Percentiles rank a stretch among this genome's conserved stretches.
phyloP scores from a whole-genome alignment of 2,329 filamentous ascomycete genomes.

The Fusarium scirpi region DNA sequence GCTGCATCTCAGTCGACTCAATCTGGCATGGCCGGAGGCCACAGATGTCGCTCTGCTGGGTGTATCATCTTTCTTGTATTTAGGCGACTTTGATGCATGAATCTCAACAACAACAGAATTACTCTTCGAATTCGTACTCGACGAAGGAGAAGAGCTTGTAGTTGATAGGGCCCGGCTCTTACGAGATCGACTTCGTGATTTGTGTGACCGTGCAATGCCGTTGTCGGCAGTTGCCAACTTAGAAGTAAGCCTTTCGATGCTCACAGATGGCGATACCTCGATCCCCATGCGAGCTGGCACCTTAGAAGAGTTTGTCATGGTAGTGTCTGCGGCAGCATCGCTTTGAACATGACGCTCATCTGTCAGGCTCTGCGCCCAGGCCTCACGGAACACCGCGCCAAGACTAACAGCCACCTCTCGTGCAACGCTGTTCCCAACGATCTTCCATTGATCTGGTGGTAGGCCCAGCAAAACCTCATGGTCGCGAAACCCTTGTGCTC shows the following conservation, averaged over 20 bases:
- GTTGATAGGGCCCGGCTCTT: conserved; percentile 5
- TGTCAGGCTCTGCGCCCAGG: conserved; percentile 52
- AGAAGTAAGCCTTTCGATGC: conserved; percentile 18
- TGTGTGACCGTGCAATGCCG: background rate
- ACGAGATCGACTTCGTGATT: conserved; percentile 16
- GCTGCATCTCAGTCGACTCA: conserved; percentile 32
- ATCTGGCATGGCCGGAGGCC: conserved; percentile 4
- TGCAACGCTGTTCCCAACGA: conserved; percentile 83
- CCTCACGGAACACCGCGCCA: conserved; percentile 72
- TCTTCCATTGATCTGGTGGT: conserved; percentile 67
- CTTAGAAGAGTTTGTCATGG: background rate
- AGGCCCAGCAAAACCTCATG: conserved; percentile 75
- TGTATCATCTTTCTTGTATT: background rate
- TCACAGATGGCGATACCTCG: conserved; percentile 19
- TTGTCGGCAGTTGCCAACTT: conserved; percentile 11
- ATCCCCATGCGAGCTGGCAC: conserved; percentile 10
- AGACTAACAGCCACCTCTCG: conserved; percentile 74
- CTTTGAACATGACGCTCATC: conserved; percentile 24
- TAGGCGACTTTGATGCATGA: conserved; percentile 21
- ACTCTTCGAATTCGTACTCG: conserved; percentile 9
- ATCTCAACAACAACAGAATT: conserved; percentile 21
- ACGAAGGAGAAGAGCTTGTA: conserved; percentile 2
- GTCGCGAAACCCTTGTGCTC: conserved; percentile 78
- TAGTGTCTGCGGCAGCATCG: background rate
- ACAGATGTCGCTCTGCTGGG: conserved; percentile 4